A percentile compares a stretch with the other conserved stretches of the same genome.
Evolutionary conservation across 2,329 filamentous ascomycete genomes (phyloP).

Genomic region (Magnaporthales sp.): DNA sequence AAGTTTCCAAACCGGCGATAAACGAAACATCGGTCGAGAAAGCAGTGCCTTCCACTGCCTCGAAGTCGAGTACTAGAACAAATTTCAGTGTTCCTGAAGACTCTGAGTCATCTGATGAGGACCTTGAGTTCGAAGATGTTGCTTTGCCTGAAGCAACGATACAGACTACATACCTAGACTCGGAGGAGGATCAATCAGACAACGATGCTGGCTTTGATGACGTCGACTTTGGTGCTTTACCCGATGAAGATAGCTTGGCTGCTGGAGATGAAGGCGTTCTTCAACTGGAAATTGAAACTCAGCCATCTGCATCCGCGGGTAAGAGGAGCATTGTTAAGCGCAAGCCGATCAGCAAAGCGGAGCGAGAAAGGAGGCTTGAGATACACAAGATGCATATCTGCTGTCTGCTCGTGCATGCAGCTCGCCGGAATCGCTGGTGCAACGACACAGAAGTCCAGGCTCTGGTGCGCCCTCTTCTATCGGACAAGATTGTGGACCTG

Average conservation of each 20-base stretch:
- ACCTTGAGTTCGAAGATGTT: slow-evolving; percentile 14
- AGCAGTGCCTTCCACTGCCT: not conserved
- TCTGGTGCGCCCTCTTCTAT: slow-evolving; percentile 54
- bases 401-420: slow-evolving; percentile 70
- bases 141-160: slow-evolving; percentile 12
- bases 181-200: slow-evolving; percentile 11
- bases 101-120: slow-evolving; percentile 8
- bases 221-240: not conserved
- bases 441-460: slow-evolving; percentile 65
- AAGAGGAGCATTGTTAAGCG: slow-evolving; percentile 30
- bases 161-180: slow-evolving; percentile 12
- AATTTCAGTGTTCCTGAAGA: slow-evolving; percentile 8
- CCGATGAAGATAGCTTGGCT: not conserved
- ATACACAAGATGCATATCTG: slow-evolving; percentile 84
- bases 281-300: slow-evolving; percentile 43
- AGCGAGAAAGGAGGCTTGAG: slow-evolving; percentile 52
- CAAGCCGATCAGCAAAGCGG: slow-evolving; percentile 44
- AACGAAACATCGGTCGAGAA: not conserved
- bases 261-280: slow-evolving; percentile 16
- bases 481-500: slow-evolving; percentile 54
- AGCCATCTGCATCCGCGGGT: slow-evolving; percentile 22
- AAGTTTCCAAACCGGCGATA: not conserved
- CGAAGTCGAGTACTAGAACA: slow-evolving; percentile 2
- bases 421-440: slow-evolving; percentile 80
- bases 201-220: slow-evolving; percentile 10